These are phyloP conservation scores for Ceratobasidium sp. DNA, from an alignment of 1,284 basidiomycete genomes.

Conservation along the genomic window DNA sequence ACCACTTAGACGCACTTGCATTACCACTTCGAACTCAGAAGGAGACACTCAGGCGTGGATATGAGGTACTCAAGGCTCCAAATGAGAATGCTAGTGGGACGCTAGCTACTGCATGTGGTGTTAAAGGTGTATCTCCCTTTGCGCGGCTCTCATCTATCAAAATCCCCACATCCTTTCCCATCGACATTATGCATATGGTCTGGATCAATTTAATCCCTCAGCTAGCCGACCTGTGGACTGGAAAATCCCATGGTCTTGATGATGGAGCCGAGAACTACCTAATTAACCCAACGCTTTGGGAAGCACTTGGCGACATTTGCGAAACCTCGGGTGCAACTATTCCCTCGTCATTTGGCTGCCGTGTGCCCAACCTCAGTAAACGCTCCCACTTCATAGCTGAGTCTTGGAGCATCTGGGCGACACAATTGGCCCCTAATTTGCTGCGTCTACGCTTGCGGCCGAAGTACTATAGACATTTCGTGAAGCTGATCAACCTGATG, in stretches of 20 bases:
- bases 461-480: conserved; percentile 52
- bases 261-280: background rate
- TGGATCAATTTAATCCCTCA: conserved; percentile 14
- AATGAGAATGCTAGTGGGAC: no score
- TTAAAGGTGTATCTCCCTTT: conserved; percentile 13
- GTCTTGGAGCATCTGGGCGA: conserved; percentile 4
- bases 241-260: background rate
- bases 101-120: background rate
- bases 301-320: background rate
- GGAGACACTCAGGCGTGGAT: no score
- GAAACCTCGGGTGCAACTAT: conserved; percentile 52
- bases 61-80: no score
- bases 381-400: background rate
- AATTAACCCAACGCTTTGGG: background rate
- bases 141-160: background rate
- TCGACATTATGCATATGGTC: conserved; percentile 9
- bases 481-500: conserved; percentile 47
- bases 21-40: background rate
- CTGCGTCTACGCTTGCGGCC: conserved; percentile 3
- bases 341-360: conserved; percentile 60
- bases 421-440: conserved; percentile 16
- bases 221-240: conserved; percentile 12
- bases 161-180: background rate
- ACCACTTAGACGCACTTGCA: background rate
- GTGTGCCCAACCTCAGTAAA: conserved; percentile 57